Base-by-base conservation (phyloP, 495 filamentous ascomycete genomes). In the Coniosporium apollinis region DNA sequence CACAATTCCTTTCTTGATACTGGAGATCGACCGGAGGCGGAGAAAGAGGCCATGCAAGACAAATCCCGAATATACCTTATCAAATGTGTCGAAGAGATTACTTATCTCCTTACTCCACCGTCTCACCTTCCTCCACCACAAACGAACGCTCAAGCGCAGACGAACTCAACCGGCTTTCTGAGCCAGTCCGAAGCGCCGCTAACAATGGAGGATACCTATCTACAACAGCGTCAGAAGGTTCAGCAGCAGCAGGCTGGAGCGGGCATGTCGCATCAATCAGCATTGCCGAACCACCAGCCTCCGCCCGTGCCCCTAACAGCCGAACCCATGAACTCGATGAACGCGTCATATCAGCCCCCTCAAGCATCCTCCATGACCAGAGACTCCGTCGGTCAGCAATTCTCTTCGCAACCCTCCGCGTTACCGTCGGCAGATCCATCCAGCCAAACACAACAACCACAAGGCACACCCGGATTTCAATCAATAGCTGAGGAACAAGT, bases 221-320 rank as follows among this genome's bases (percentile, higher is more conserved):
- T 49, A 13, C 55, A 57, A 33, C 54, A 52, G 26, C 36, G 63
- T 20, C 60, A 66, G 8, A 45, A 49, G 33, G 49, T 50, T 25
- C 52, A 51, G 6, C 41, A 52, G 30, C 50, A 49, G 22, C 56
- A 56, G 28, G n/a, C n/a, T n/a, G 22, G 28, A 18, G 39, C 41
- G 21, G 14, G 25, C 8, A 22, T 48, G 16, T 40, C 50, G 7
- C 53, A 51, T 21, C 57, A 55, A 11, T 59, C 65, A 2, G 55
- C 60, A 14, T 50, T 61, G 28, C 57, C 61, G n/a, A 79, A 75
- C 46, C 67, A 74, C 42, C 67, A 74, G 25, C 56, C 57, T 4
- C 64, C 63, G 4, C 61, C 60, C 26, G 55, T 62, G 19, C 58
- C 62, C n/a, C 44, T 36, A 1, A 42, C 54, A 2, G 39, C 54